Percentiles rank a stretch among this genome's conserved stretches.
Conservation (phyloP, 2,329 filamentous ascomycete species). For the Neobulgaria alba region DNA sequence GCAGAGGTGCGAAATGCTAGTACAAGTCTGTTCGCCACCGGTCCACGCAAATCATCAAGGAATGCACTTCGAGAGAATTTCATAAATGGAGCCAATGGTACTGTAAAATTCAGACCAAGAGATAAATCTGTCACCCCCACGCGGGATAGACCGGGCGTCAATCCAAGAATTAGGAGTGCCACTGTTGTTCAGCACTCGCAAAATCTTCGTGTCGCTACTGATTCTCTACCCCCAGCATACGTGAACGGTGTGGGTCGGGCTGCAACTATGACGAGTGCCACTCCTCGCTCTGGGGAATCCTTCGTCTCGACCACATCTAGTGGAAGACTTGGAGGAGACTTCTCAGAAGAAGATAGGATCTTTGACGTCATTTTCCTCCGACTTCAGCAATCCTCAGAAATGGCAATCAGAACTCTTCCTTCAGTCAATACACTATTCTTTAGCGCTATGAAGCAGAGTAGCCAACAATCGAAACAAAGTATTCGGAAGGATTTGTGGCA, state of each 20-base stretch:
- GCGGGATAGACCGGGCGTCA: conserved; percentile 37
- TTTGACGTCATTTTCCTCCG: conserved; percentile 80
- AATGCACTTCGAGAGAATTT: not conserved
- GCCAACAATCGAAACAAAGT: conserved; percentile 49
- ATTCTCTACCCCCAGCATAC: conserved; percentile 40
- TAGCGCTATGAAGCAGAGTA: conserved; percentile 53
- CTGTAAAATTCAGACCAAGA: conserved; percentile 32
- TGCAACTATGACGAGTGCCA: conserved; percentile 42
- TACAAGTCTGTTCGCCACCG: conserved; percentile 12
- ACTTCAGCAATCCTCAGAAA: conserved; percentile 63
- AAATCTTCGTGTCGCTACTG: conserved; percentile 45
- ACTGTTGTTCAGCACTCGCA: conserved; percentile 27
- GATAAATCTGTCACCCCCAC: conserved; percentile 47
- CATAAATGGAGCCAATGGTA: not conserved
- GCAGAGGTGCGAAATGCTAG: conserved; percentile 48
- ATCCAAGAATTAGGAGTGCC: conserved; percentile 24
- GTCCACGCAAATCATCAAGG: conserved; percentile 5
- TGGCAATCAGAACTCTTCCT: conserved; percentile 65
- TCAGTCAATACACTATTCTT: conserved; percentile 59
- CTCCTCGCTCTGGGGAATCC: conserved; percentile 74
- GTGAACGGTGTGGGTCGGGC: conserved; percentile 43
- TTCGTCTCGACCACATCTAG: conserved; percentile 46
- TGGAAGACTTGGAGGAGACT: conserved; percentile 39
- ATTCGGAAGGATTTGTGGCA: conserved; percentile 59
- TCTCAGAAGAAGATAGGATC: conserved; percentile 66